These are phyloP conservation scores for Paramecium bursaria DNA, from an alignment of 73 alveolate species.

Conservation along the genomic window DNA sequence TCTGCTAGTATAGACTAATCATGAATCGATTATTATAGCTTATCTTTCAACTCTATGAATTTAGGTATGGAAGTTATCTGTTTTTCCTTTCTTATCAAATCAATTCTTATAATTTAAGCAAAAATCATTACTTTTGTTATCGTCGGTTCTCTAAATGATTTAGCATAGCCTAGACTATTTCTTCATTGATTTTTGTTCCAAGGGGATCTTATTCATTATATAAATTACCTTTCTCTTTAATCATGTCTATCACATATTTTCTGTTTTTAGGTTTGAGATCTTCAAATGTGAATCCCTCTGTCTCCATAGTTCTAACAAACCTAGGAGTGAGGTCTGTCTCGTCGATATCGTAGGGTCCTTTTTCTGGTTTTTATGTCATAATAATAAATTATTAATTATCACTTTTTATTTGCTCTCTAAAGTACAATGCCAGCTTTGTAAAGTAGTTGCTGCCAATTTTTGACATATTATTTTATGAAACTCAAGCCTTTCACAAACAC, in stretches of 20 bases:
- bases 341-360: slow-evolving; percentile 60
- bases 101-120: not conserved
- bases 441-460: slow-evolving; percentile 18
- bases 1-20: slow-evolving; percentile 38
- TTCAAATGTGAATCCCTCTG: not conserved
- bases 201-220: not conserved
- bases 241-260: slow-evolving; percentile 19
- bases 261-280: slow-evolving; percentile 11
- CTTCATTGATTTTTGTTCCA: slow-evolving; percentile 10
- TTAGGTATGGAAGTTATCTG: not conserved
- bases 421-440: slow-evolving; percentile 16
- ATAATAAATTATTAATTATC: no score
- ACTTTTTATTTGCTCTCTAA: no score
- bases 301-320: slow-evolving; percentile 57
- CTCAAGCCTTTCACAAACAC: slow-evolving; percentile 1
- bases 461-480: slow-evolving; percentile 23
- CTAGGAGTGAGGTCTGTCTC: slow-evolving; percentile 52
- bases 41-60: slow-evolving; percentile 9
- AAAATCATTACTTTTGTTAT: not conserved
- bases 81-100: slow-evolving; percentile 24
- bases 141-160: slow-evolving; percentile 47
- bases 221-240: slow-evolving; percentile 30
- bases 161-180: slow-evolving; percentile 21
- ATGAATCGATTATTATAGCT: slow-evolving; percentile 3
- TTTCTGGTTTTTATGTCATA: no score